phyloP scores from a whole-genome alignment of 2,329 filamentous ascomycete genomes.

The Fusarium citri region DNA sequence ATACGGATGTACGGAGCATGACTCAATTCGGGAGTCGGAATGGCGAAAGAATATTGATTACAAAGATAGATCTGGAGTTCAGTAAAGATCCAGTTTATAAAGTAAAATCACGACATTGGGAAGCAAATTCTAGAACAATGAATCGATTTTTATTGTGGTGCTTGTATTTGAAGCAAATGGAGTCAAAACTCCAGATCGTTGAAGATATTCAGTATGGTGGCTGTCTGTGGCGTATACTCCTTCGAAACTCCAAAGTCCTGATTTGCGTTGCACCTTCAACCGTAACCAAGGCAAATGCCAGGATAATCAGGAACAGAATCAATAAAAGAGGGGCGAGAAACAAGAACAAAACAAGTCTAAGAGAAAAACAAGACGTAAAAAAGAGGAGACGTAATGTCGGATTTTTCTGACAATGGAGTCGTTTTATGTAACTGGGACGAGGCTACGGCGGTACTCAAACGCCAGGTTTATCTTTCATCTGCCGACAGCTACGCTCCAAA shows the following conservation, averaged over 20 bases:
- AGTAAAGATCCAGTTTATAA: background rate
- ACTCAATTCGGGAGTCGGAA: constrained; percentile 38
- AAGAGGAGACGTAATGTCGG: constrained; percentile 28
- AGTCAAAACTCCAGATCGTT: constrained; percentile 11
- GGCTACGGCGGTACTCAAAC: constrained; percentile 18
- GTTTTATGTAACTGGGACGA: constrained; percentile 26
- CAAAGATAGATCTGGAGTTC: constrained; percentile 12
- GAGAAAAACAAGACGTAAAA: constrained; percentile 30
- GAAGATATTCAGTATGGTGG: background rate
- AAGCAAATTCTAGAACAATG: constrained; percentile 7
- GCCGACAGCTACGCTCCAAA: constrained; percentile 5
- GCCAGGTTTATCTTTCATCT: constrained; percentile 20
- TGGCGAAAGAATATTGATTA: constrained; percentile 25
- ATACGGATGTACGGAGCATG: background rate
- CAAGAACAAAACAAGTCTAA: constrained; percentile 4
- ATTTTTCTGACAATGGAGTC: constrained; percentile 28
- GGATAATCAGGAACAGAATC: constrained; percentile 15
- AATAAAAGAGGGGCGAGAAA: constrained; percentile 20
- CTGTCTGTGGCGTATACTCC: constrained; percentile 22
- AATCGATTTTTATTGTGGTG: background rate
- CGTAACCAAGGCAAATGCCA: constrained; percentile 19
- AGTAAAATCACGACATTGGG: constrained; percentile 37
- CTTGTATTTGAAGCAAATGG: background rate
- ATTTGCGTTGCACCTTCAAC: background rate
- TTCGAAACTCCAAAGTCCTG: background rate